phyloP scores from a whole-genome alignment of 2,329 filamentous ascomycete species.

The Ascochyta viciae-villosae region DNA sequence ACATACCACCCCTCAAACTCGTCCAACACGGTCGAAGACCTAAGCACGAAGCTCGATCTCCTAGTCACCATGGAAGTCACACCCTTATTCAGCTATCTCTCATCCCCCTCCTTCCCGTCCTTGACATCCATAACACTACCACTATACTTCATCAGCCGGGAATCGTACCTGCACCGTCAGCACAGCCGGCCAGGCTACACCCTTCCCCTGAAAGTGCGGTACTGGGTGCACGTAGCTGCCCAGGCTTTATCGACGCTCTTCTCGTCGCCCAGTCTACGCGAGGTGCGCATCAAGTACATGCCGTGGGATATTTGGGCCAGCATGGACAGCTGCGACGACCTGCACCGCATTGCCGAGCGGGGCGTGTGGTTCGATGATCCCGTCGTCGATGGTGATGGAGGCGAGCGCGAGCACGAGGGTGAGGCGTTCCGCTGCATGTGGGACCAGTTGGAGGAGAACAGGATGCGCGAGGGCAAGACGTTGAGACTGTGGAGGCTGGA shows the following conservation, averaged over 20 bases:
- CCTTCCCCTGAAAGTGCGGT: constrained; percentile 42
- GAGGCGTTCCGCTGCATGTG: constrained; percentile 43
- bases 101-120: constrained; percentile 30
- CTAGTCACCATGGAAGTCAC: constrained; percentile 43
- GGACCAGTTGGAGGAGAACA: constrained; percentile 24
- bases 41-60: constrained; percentile 38
- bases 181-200: constrained; percentile 30
- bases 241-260: constrained; percentile 40
- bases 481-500: constrained; percentile 19
- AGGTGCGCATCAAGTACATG: constrained; percentile 40
- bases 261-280: constrained; percentile 16
- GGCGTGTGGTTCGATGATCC: constrained; percentile 40
- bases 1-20: constrained; percentile 20
- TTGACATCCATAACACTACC: constrained; percentile 42
- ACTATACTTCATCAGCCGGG: constrained; percentile 42
- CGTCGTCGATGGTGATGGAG: constrained; percentile 20
- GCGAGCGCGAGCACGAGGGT: constrained; percentile 37
- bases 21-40: constrained; percentile 27
- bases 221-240: constrained; percentile 42
- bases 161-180: constrained; percentile 31
- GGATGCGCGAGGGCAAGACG: constrained; percentile 5
- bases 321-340: constrained; percentile 43
- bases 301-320: constrained; percentile 46
- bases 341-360: constrained; percentile 32
- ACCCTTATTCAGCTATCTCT: constrained; percentile 43